These are phyloP conservation scores for Gynostemma pentaphyllum DNA, from an alignment of 306 rosid genomes.

Conservation along the genomic window DNA sequence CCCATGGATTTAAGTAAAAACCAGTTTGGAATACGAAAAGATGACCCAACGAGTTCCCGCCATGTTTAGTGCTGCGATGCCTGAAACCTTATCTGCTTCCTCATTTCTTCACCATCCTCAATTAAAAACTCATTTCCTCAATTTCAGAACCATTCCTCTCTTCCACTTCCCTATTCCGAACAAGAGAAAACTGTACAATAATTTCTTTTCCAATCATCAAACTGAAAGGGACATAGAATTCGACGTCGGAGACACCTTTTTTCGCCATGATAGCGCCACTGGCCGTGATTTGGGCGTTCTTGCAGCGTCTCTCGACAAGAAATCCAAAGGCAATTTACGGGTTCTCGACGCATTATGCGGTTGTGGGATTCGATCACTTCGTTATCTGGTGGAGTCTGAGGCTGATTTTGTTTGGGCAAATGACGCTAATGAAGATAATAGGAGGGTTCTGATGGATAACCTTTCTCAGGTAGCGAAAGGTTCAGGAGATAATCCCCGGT, in stretches of 20 bases:
- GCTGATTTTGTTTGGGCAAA: constrained; percentile 75
- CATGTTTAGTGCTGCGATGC: constrained; percentile 27
- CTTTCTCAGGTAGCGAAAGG: constrained; percentile 28
- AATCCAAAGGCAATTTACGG: constrained; percentile 30
- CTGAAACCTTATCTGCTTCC: constrained; percentile 34
- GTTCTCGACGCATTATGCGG: constrained; percentile 76
- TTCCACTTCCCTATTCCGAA: background rate
- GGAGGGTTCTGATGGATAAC: constrained; percentile 36
- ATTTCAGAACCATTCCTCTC: constrained; percentile 5
- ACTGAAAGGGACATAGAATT: constrained; percentile 56
- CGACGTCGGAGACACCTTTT: constrained; percentile 62
- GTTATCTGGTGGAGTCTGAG: constrained; percentile 66
- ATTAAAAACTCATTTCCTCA: constrained; percentile 10
- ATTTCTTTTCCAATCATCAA: constrained; percentile 9
- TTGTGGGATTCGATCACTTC: constrained; percentile 61
- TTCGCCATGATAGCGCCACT: constrained; percentile 69
- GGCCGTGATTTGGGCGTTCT: constrained; percentile 84
- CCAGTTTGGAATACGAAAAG: background rate
- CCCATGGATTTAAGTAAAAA: no score
- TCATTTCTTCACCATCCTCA: constrained; percentile 19
- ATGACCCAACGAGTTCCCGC: constrained; percentile 29
- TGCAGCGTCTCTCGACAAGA: constrained; percentile 62
- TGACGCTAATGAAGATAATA: constrained; percentile 45
- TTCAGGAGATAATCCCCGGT: constrained; percentile 25
- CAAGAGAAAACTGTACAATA: background rate